These are phyloP conservation scores for Phytophthora lateralis DNA, from an alignment of 352 stramenopile species.

Conservation along the genomic window DNA sequence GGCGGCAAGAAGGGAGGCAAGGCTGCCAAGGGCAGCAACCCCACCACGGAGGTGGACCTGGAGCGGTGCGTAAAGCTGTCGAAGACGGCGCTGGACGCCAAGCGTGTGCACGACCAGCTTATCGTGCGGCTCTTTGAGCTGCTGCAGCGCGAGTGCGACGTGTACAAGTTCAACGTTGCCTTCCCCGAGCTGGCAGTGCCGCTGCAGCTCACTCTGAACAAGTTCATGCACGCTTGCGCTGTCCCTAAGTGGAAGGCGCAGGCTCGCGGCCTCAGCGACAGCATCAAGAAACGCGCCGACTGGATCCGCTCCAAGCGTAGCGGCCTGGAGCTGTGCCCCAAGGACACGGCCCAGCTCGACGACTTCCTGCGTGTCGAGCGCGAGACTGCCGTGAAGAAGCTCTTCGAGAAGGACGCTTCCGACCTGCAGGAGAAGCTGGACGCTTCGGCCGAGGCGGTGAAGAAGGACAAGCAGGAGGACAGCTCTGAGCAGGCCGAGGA, in stretches of 20 bases:
- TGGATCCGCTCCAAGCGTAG: constrained; percentile 92
- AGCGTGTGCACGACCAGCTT: constrained; percentile 90
- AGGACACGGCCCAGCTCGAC: constrained; percentile 86
- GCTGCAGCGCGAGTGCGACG: constrained; percentile 94
- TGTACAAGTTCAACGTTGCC: constrained; percentile 95
- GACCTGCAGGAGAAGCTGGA: constrained; percentile 78
- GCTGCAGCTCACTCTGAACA: constrained; percentile 86
- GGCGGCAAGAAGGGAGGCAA: constrained; percentile 41
- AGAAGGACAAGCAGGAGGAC: constrained; percentile 48
- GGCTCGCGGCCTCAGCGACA: constrained; percentile 62
- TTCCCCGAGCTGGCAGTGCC: constrained; percentile 95
- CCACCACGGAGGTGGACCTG: constrained; percentile 65
- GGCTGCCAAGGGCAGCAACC: constrained; percentile 30
- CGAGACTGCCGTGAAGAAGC: constrained; percentile 85
- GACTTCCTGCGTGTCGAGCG: constrained; percentile 83
- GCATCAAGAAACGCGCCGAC: constrained; percentile 74
- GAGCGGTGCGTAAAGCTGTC: constrained; percentile 91
- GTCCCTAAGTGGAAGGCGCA: constrained; percentile 85
- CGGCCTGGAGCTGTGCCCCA: constrained; percentile 88
- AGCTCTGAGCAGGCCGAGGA: constrained; percentile 28
- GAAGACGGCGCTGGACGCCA: constrained; percentile 89
- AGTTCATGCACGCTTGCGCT: constrained; percentile 86
- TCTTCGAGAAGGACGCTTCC: constrained; percentile 76
- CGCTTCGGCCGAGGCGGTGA: constrained; percentile 44
- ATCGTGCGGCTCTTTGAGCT: constrained; percentile 94